Percentiles rank a stretch among this genome's conserved stretches.
Conservation (phyloP, 768 basidiomycete species). For the Boletus subparvulus region DNA sequence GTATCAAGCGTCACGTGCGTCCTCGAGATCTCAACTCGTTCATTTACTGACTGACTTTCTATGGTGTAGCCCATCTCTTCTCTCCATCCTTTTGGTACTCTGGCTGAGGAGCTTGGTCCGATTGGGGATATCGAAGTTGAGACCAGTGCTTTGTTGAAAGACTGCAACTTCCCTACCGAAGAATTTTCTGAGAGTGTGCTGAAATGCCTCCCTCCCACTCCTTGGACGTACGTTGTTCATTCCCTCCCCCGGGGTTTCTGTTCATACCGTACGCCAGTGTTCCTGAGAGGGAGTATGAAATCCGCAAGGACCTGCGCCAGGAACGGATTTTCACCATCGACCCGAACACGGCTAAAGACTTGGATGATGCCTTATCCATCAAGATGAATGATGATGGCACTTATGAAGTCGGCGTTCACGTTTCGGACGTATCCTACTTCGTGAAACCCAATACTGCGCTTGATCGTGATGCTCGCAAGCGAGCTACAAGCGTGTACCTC, state of each 20-base stretch:
- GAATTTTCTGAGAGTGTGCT: slow-evolving; percentile 94
- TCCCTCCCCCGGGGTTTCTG: neutral
- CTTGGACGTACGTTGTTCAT: slow-evolving; percentile 71
- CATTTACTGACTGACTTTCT: slow-evolving; percentile 20
- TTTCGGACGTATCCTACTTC: slow-evolving; percentile 96
- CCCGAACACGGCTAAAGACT: slow-evolving; percentile 82
- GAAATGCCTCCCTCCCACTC: slow-evolving; percentile 94
- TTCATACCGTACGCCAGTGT: slow-evolving; percentile 48
- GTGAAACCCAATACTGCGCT: slow-evolving; percentile 94
- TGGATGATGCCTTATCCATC: slow-evolving; percentile 94
- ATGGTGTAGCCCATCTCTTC: slow-evolving; percentile 80
- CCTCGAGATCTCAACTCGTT: slow-evolving; percentile 6
- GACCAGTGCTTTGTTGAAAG: slow-evolving; percentile 94
- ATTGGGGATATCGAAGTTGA: slow-evolving; percentile 99
- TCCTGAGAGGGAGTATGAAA: slow-evolving; percentile 84
- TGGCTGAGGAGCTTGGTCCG: slow-evolving; percentile 96
- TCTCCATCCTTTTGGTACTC: slow-evolving; percentile 95
- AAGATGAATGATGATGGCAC: slow-evolving; percentile 89
- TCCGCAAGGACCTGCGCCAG: slow-evolving; percentile 82
- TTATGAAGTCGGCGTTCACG: slow-evolving; percentile 90
- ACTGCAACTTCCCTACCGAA: slow-evolving; percentile 98
- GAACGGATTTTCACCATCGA: slow-evolving; percentile 94
- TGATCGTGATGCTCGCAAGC: slow-evolving; percentile 96
- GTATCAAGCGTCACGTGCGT: slow-evolving; percentile 95
- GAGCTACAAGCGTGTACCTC: slow-evolving; percentile 96